These are phyloP conservation scores for Achlya hypogyna DNA, from an alignment of 352 stramenopile genomes.

Conservation along the genomic window DNA sequence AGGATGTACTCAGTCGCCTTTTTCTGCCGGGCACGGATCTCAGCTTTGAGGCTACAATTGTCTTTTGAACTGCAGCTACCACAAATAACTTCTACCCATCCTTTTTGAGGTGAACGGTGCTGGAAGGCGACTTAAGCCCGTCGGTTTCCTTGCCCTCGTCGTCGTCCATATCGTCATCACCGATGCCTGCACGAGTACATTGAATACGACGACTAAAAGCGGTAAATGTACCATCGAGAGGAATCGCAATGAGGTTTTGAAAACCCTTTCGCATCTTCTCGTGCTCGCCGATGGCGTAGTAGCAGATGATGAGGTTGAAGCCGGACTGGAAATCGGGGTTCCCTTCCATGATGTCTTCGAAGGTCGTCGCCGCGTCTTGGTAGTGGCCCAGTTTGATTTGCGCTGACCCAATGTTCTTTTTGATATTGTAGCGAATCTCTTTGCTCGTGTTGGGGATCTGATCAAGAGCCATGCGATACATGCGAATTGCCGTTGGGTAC, in stretches of 20 bases:
- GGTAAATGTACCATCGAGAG: slow-evolving; percentile 57
- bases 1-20: slow-evolving; percentile 88
- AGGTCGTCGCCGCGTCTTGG: slow-evolving; percentile 90
- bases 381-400: slow-evolving; percentile 92
- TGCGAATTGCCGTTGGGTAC: slow-evolving; percentile 91
- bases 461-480: slow-evolving; percentile 97
- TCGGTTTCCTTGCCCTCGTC: slow-evolving; percentile 44
- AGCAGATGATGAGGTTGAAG: slow-evolving; percentile 97
- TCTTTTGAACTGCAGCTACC: slow-evolving; percentile 21
- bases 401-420: slow-evolving; percentile 93
- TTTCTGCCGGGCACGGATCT: slow-evolving; percentile 64
- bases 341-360: slow-evolving; percentile 92
- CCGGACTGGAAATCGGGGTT: slow-evolving; percentile 92
- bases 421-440: slow-evolving; percentile 93
- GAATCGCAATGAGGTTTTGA: slow-evolving; percentile 84
- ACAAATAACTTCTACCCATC: neutral
- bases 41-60: slow-evolving; percentile 64
- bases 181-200: slow-evolving; percentile 18
- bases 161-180: slow-evolving; percentile 72
- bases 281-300: slow-evolving; percentile 92
- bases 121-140: slow-evolving; percentile 39
- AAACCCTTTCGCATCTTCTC: slow-evolving; percentile 92
- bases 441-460: slow-evolving; percentile 93
- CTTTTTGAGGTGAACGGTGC: slow-evolving; percentile 22
- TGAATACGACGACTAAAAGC: neutral